Evolutionary conservation across 805 yeast species (phyloP).

Genomic region (Teunomyces gatunensis): DNA sequence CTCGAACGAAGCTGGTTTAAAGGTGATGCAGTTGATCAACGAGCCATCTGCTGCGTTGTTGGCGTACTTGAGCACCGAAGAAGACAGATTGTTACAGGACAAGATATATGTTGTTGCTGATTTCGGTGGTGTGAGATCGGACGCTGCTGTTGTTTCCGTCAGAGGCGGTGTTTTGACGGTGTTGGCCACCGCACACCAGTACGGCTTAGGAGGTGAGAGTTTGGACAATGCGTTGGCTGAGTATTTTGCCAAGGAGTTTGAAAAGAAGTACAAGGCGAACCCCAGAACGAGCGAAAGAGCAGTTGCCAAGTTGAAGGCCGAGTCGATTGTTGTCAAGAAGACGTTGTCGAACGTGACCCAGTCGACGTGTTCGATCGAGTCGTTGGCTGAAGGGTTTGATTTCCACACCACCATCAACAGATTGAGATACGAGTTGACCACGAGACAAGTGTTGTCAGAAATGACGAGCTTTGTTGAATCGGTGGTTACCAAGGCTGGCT

Average conservation of each 20-base stretch:
- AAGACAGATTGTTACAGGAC: conserved; percentile 53
- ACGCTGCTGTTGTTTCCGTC: conserved; percentile 88
- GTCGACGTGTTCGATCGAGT: conserved; percentile 90
- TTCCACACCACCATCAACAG: conserved; percentile 92
- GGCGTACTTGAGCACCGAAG: conserved; percentile 60
- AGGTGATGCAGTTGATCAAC: conserved; percentile 80
- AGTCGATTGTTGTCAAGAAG: conserved; percentile 80
- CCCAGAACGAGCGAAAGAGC: conserved; percentile 83
- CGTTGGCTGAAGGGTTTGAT: conserved; percentile 91
- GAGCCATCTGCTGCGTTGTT: conserved; percentile 92
- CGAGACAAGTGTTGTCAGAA: conserved; percentile 71
- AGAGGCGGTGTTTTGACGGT: conserved; percentile 93
- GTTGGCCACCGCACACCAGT: conserved; percentile 80
- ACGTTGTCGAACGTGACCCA: conserved; percentile 87
- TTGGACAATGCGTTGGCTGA: conserved; percentile 79
- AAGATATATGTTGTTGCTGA: conserved; percentile 89
- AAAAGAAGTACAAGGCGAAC: conserved; percentile 79
- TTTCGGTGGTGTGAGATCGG: conserved; percentile 94
- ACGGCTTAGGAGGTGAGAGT: conserved; percentile 81
- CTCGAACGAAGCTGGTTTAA: conserved; percentile 69
- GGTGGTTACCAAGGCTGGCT: conserved; percentile 75
- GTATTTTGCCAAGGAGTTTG: conserved; percentile 88
- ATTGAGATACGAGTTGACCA: conserved; percentile 85
- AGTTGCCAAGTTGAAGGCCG: conserved; percentile 81
- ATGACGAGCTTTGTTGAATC: conserved; percentile 74